A percentile compares a stretch with the other conserved stretches of the same genome.
Evolutionary conservation across 345 rosid genomes (phyloP).

Genomic region (Gynandropsis gynandra): DNA sequence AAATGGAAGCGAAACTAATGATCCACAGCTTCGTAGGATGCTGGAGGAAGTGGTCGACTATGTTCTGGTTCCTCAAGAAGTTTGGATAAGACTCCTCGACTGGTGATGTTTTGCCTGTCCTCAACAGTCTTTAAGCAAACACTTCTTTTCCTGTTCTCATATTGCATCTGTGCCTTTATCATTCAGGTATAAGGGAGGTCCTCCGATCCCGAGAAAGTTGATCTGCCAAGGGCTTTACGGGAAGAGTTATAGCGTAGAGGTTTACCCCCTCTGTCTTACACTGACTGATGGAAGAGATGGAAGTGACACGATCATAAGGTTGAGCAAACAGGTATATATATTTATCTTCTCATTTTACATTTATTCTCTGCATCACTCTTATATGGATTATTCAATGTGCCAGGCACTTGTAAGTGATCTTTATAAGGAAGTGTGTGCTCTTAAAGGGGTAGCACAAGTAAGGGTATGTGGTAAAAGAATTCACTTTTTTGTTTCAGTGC

Average conservation of each 20-base stretch:
- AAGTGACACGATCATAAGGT: conserved; percentile 37
- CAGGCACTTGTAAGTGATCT: conserved; percentile 76
- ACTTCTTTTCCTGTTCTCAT: not conserved
- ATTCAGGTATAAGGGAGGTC: conserved; percentile 85
- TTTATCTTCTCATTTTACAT: not conserved
- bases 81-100: conserved; percentile 74
- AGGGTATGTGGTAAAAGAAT: conserved; percentile 43
- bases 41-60: conserved; percentile 67
- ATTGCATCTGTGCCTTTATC: not conserved
- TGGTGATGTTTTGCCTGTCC: conserved; percentile 39
- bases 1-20: conserved; percentile 29
- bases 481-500: not conserved
- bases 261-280: conserved; percentile 70
- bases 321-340: conserved; percentile 76
- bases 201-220: conserved; percentile 80
- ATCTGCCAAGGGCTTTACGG: conserved; percentile 53
- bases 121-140: not conserved
- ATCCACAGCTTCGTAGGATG: conserved; percentile 42
- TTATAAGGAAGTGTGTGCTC: conserved; percentile 55
- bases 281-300: conserved; percentile 67
- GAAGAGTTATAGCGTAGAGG: conserved; percentile 69
- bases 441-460: conserved; percentile 43
- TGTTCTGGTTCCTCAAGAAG: conserved; percentile 64
- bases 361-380: conserved; percentile 3
- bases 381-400: conserved; percentile 16